Conservation (phyloP, 2,329 filamentous ascomycete genomes). For the Huntiella moniliformis region DNA sequence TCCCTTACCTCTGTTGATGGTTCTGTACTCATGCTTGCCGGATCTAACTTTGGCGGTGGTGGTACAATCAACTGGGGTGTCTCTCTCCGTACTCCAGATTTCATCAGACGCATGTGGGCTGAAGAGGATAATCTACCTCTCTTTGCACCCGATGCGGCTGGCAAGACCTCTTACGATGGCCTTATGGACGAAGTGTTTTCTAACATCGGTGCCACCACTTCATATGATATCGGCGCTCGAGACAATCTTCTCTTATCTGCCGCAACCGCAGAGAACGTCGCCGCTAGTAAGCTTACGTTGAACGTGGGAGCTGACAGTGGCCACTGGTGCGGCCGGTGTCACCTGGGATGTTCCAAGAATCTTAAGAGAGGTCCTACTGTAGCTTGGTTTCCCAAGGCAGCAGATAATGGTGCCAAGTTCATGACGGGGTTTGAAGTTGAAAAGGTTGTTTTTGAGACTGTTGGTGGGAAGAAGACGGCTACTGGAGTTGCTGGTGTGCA, state of each 20-base stretch:
- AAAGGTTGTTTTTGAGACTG: conserved; percentile 44
- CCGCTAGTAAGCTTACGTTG: conserved; percentile 50
- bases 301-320: conserved; percentile 50
- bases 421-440: conserved; percentile 65
- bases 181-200: conserved; percentile 62
- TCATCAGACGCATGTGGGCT: conserved; percentile 68
- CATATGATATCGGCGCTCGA: conserved; percentile 51
- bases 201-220: conserved; percentile 54
- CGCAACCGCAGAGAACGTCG: conserved; percentile 52
- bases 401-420: conserved; percentile 57
- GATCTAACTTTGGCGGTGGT: conserved; percentile 65
- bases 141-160: conserved; percentile 35
- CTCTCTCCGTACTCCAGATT: conserved; percentile 46
- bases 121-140: conserved; percentile 44
- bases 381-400: conserved; percentile 63
- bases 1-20: conserved; percentile 35
- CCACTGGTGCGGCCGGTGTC: conserved; percentile 55
- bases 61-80: conserved; percentile 77
- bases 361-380: conserved; percentile 66
- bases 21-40: conserved; percentile 43
- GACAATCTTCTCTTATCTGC: conserved; percentile 62
- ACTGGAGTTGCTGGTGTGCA: conserved; percentile 53
- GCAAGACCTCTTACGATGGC: conserved; percentile 46
- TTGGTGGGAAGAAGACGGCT: conserved; percentile 31
- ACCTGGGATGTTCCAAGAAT: conserved; percentile 41